Evolutionary conservation across 2,329 filamentous ascomycete species (phyloP), one percentile per base, ranked within the genome.

Genomic region (Neonectria magnoliae): DNA sequence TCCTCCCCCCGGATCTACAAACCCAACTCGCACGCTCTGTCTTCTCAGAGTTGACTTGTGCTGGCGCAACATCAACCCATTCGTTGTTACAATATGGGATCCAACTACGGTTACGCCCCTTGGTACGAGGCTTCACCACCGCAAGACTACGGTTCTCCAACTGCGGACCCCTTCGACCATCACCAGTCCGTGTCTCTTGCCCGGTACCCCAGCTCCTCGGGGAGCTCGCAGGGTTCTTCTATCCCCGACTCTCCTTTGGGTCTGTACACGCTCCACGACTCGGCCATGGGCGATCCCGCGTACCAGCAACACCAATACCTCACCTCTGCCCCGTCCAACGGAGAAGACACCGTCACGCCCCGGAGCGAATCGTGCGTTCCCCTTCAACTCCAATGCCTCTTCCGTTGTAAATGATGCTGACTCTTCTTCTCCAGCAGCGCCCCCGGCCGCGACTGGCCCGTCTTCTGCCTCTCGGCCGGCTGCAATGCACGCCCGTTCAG

Each of bases 401-500:
- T 33, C 27, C n/a, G 7, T n/a, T 45, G 22, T 36, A 50, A 38
- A 57, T 50, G 65, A 65, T 22, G 52, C 48, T 14, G 42, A 48
- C 36, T 44, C 51, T 25, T 9, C 25, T 25, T 25, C 9, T 16
- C 47, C 11, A 64, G 59, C 57, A 50, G 44, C 50, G 63, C 44
- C 60, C 69, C 31, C 58, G 70, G 71, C 25, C 73, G 72, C 9
- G 77, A 80, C 66, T 76, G 74, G 64, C 77, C 77, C 45, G 77
- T 80, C 57, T 73, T 68, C 33, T 85, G 83, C 70, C 75, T 80
- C 9, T 67, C 74, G 33, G 74, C 76, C 8, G 78, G 76, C 25
- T 88, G 86, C 76, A 75, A 73, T 31, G 76, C 79, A 31, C 80
- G 80, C 55, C 78, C 79, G 1, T 88, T 88, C 73, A 81, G 80